phyloP scores from a whole-genome alignment of 139 green algal species.

The Chlorella sp. region DNA sequence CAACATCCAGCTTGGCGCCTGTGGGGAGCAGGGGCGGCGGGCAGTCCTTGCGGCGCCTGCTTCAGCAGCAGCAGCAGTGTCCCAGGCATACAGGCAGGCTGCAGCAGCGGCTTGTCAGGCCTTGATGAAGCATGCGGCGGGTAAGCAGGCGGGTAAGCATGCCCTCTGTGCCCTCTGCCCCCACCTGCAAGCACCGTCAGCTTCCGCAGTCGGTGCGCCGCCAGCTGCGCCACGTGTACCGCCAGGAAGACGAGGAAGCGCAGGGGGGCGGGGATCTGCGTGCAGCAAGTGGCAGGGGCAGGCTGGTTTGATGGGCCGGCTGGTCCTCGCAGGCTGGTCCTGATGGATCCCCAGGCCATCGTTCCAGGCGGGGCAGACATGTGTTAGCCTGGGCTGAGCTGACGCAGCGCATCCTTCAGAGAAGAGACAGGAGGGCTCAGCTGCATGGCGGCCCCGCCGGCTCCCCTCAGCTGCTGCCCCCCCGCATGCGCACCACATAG shows the following conservation, averaged over 20 bases:
- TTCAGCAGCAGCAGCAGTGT: background rate
- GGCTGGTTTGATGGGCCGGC: too few relatives aligned
- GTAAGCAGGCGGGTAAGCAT: background rate
- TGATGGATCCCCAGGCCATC: too few relatives aligned
- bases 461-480: background rate
- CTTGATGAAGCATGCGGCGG: too few relatives aligned
- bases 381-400: background rate
- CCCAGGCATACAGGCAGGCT: too few relatives aligned
- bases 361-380: background rate
- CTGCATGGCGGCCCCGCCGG: background rate
- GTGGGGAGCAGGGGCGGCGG: background rate
- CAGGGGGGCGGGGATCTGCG: slow-evolving; percentile 36
- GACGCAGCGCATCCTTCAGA: background rate
- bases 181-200: slow-evolving; percentile 12
- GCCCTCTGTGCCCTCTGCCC: background rate
- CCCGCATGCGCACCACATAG: background rate
- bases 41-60: too few relatives aligned
- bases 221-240: background rate
- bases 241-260: slow-evolving; percentile 27
- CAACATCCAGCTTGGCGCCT: slow-evolving; percentile 23
- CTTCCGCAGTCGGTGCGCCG: background rate
- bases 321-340: too few relatives aligned
- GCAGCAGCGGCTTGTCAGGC: too few relatives aligned
- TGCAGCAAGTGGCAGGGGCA: background rate
- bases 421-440: background rate